A percentile compares a stretch with the other conserved stretches of the same genome.
Conservation (phyloP, 345 rosid genomes). For the Eucalyptus shirleyi region DNA sequence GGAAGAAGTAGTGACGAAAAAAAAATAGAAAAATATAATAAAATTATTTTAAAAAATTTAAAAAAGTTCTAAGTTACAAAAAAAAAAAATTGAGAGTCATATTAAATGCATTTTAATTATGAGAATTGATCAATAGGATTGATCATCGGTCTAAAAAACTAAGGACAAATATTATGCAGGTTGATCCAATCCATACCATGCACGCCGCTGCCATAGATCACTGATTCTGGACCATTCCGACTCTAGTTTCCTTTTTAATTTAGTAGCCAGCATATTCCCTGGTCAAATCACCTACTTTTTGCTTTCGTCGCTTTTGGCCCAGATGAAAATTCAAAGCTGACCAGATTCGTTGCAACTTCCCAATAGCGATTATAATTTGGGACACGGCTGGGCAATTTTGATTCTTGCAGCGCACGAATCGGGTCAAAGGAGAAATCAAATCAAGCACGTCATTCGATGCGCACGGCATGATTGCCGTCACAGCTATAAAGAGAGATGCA, state of each 20-base stretch:
- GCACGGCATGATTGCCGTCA: neutral
- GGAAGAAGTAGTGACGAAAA: too few relatives aligned
- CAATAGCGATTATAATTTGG: neutral
- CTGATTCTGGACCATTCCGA: neutral
- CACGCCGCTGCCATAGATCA: fast-evolving
- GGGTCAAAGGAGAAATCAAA: neutral
- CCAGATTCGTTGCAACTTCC: neutral
- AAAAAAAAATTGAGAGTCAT: too few relatives aligned
- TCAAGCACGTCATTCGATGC: neutral
- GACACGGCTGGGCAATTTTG: neutral
- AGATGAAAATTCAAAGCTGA: neutral
- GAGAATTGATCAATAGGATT: too few relatives aligned
- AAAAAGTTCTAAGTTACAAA: too few relatives aligned
- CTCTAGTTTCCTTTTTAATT: neutral
- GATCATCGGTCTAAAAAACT: fast-evolving
- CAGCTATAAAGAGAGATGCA: neutral
- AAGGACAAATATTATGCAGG: fast-evolving
- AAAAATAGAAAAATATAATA: too few relatives aligned
- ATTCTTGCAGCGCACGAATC: neutral
- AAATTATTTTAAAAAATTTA: too few relatives aligned
- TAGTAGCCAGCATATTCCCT: neutral
- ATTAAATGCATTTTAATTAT: too few relatives aligned
- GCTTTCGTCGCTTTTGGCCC: neutral
- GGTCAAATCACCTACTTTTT: neutral
- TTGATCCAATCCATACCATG: too few relatives aligned